Base-by-base conservation (phyloP, 192 early-diverging fungal genomes). In the Podila verticillata region DNA sequence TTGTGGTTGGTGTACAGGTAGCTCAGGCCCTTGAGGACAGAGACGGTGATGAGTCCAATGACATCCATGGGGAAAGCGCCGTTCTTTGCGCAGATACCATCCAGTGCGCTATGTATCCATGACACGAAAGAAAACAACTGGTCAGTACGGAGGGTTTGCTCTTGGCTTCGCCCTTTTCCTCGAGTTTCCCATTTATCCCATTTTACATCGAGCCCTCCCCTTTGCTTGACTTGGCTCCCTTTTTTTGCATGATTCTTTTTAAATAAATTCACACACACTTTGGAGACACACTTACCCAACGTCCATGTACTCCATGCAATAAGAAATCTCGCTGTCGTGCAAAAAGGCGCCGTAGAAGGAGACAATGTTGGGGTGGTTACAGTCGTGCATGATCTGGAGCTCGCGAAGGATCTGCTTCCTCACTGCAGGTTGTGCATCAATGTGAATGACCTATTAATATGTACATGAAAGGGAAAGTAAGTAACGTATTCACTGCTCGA, bases 301-400 rank as follows among this genome's bases (percentile, higher is more conserved):
- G 79, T 97, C 94, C 96, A 99, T 98, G 81, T 91, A 98, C 87
- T 99, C 98, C 94, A 99, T 95, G 84, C 96, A 98, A 72, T 98
- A 95, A 26, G 91, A 94, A 66, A 99, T 92, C 77, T 93, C 93
- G 44, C 90, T 91, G 32, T 94, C 94, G 65, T 89, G 91, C 67
- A 93, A 86, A 72, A 95, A 99, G 17, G 98, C 96, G 39, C 98
- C 98, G 74, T 97, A 99, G 78, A 96, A 99, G 35, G 93, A 93
- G 34, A 99, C 96, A 73, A 99, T 99, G 74, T 98, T 94, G 66
- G 92, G 91, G 36, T 94, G 95, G 73, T 95, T 95, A 84, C 97
- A 99, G 70, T 96, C 95, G 81, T 97, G 95, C 82, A 99, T 89
- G 79, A 99, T 95, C 78, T 96, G 92, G 60, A 99, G 89, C 82